Evolutionary conservation across 2,329 filamentous ascomycete species (phyloP).

Genomic region (Cercospora sp.): DNA sequence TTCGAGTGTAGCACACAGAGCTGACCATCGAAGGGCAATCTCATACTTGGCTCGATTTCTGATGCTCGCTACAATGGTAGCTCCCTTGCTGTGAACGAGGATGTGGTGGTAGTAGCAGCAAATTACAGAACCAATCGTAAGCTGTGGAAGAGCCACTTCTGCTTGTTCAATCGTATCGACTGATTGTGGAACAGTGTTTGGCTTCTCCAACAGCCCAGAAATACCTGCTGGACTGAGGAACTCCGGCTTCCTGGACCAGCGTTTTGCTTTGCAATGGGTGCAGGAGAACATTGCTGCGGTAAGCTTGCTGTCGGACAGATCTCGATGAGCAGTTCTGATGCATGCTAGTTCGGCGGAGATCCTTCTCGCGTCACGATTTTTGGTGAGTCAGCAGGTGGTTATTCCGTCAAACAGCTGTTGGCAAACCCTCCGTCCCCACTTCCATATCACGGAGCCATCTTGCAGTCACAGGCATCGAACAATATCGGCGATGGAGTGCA

Average conservation of each 20-base stretch:
- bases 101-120: slow-evolving; percentile 38
- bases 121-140: slow-evolving; percentile 40
- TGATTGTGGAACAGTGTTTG: slow-evolving; percentile 38
- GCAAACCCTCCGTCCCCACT: slow-evolving; percentile 20
- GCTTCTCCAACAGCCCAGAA: slow-evolving; percentile 43
- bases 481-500: background rate
- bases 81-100: slow-evolving; percentile 38
- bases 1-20: slow-evolving; percentile 35
- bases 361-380: slow-evolving; percentile 43
- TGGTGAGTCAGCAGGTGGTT: slow-evolving; percentile 26
- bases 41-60: background rate
- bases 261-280: slow-evolving; percentile 41
- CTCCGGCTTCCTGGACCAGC: slow-evolving; percentile 42
- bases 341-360: slow-evolving; percentile 53
- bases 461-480: slow-evolving; percentile 15
- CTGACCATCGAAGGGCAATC: slow-evolving; percentile 2
- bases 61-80: slow-evolving; percentile 37
- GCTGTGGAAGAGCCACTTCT: background rate
- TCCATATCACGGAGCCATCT: slow-evolving; percentile 26
- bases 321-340: background rate
- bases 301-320: background rate
- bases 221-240: slow-evolving; percentile 38
- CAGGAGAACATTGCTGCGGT: slow-evolving; percentile 37
- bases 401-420: slow-evolving; percentile 19
- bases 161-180: background rate